These are phyloP conservation scores for Kluyveromyces siamensis DNA, from an alignment of 805 yeast genomes.

Conservation along the genomic window DNA sequence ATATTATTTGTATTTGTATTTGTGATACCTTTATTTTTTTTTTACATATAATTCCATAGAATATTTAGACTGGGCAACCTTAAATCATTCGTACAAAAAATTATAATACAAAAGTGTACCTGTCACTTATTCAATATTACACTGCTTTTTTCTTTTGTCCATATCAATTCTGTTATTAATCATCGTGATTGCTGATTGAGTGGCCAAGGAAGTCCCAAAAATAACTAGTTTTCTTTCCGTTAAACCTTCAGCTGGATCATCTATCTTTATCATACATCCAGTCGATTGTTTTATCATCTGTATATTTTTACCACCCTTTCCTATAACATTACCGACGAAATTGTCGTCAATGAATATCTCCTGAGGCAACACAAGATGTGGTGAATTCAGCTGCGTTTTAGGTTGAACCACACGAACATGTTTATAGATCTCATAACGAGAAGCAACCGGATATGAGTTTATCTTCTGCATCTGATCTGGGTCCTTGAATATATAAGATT, in stretches of 20 bases:
- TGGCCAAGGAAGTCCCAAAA: conserved; percentile 57
- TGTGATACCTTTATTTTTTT: no score
- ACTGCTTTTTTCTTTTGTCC: conserved; percentile 42
- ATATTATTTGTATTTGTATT: no score
- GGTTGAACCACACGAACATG: neutral
- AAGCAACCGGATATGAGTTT: neutral
- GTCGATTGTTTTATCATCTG: conserved; percentile 67
- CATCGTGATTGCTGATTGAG: conserved; percentile 63
- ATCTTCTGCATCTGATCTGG: neutral
- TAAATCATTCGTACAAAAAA: neutral
- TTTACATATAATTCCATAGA: no score
- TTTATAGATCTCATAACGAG: neutral
- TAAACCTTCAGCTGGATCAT: conserved; percentile 43
- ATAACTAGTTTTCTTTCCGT: conserved; percentile 57
- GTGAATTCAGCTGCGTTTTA: conserved; percentile 2
- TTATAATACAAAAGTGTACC: conserved; percentile 4
- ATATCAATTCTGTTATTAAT: conserved; percentile 64
- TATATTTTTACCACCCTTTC: conserved; percentile 77
- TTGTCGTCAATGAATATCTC: conserved; percentile 69
- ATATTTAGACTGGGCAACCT: neutral
- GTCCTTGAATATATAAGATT: neutral
- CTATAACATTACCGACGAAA: conserved; percentile 77
- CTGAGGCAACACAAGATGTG: conserved; percentile 33
- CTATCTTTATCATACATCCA: conserved; percentile 68
- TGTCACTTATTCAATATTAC: neutral